Conservation (phyloP, 208 protist species). For the Leishmania braziliensis region DNA sequence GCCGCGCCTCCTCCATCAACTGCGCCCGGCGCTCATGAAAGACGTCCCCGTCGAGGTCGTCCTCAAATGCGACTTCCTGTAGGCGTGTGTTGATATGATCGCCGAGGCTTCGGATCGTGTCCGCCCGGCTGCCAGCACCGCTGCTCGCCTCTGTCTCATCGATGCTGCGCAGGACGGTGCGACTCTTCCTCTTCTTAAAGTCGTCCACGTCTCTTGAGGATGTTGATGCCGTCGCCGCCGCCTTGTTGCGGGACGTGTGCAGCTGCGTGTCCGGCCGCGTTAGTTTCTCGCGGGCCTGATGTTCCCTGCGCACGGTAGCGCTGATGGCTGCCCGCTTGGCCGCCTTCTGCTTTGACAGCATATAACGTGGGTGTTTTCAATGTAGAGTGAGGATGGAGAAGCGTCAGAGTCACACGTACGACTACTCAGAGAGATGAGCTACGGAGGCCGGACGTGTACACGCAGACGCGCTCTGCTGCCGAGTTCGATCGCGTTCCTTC, state of each 20-base stretch:
- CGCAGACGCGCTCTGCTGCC: neutral
- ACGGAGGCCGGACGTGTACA: slow-evolving; percentile 8
- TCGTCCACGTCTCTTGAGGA: neutral
- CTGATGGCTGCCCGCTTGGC: slow-evolving; percentile 43
- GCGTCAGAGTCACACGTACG: neutral
- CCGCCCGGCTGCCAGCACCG: slow-evolving; percentile 29
- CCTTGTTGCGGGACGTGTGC: slow-evolving; percentile 5
- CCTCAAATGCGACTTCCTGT: slow-evolving; percentile 69
- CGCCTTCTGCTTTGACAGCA: slow-evolving; percentile 77
- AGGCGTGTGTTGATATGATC: slow-evolving; percentile 88
- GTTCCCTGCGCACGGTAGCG: slow-evolving; percentile 40
- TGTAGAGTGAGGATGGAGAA: neutral
- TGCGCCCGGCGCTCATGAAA: slow-evolving; percentile 72
- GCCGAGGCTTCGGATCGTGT: slow-evolving; percentile 66
- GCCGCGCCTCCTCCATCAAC: slow-evolving; percentile 77
- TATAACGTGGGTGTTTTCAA: slow-evolving; percentile 7
- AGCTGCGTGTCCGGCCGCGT: slow-evolving; percentile 4
- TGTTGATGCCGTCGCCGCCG: neutral
- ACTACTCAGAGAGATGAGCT: slow-evolving; percentile 15
- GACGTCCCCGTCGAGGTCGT: slow-evolving; percentile 78
- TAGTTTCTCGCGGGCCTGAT: slow-evolving; percentile 22
- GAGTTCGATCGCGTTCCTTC: neutral
- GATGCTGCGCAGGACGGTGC: slow-evolving; percentile 16
- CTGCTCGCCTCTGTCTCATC: slow-evolving; percentile 33
- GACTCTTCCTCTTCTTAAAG: neutral